These are phyloP conservation scores for Ceratocystiopsis sp. DNA, from an alignment of 2,329 filamentous ascomycete genomes.

Conservation along the genomic window DNA sequence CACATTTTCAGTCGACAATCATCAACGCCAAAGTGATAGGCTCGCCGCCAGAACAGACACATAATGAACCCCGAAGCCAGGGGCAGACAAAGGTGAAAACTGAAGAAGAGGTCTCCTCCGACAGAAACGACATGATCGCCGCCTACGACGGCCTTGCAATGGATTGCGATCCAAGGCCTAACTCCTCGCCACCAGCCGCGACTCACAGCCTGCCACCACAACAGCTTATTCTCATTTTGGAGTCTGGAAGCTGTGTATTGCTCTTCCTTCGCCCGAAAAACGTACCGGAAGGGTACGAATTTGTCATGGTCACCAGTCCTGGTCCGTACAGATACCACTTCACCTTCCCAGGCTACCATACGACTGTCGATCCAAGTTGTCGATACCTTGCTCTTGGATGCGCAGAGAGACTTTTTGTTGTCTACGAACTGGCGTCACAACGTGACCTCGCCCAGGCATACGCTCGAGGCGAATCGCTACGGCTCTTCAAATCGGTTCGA, in stretches of 20 bases:
- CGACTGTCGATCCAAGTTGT: slow-evolving; percentile 65
- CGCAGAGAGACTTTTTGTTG: slow-evolving; percentile 49
- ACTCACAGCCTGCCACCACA: slow-evolving; percentile 48
- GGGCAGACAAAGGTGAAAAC: slow-evolving; percentile 17
- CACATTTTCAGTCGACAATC: slow-evolving; percentile 64
- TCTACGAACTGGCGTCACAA: slow-evolving; percentile 52
- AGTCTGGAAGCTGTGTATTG: slow-evolving; percentile 58
- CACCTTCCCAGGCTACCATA: slow-evolving; percentile 43
- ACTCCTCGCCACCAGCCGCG: background rate
- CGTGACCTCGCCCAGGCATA: slow-evolving; percentile 33
- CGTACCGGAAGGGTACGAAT: slow-evolving; percentile 31
- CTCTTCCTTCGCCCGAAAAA: slow-evolving; percentile 42
- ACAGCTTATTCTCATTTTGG: slow-evolving; percentile 59
- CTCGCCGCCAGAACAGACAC: slow-evolving; percentile 20
- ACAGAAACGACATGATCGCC: background rate
- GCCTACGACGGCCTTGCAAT: too few relatives aligned
- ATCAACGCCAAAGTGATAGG: slow-evolving; percentile 65
- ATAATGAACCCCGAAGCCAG: slow-evolving; percentile 16
- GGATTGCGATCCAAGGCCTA: too few relatives aligned
- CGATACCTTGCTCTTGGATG: slow-evolving; percentile 53
- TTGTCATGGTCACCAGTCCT: slow-evolving; percentile 38
- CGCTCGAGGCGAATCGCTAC: slow-evolving; percentile 24
- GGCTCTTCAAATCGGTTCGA: slow-evolving; percentile 36
- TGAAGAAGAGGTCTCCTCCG: slow-evolving; percentile 20
- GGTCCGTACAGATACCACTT: slow-evolving; percentile 39